Evolutionary conservation across 1,284 basidiomycete genomes (phyloP).

Genomic region (Tylopilus sp.): DNA sequence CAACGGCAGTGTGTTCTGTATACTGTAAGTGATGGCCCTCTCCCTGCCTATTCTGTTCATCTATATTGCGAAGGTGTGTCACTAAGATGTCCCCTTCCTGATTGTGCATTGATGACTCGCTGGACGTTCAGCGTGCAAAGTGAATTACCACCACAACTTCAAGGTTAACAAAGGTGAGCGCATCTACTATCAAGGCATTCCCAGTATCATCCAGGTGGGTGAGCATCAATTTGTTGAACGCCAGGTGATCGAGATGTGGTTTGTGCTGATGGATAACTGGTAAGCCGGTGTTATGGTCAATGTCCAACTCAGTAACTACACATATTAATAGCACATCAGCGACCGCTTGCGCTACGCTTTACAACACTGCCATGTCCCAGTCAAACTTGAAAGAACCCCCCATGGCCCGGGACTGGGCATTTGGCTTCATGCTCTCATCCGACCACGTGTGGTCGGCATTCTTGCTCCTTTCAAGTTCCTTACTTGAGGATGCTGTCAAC

Average conservation of each 20-base stretch:
- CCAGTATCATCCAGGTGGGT: conserved; percentile 4
- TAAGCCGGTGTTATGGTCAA: not conserved
- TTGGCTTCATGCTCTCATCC: not conserved
- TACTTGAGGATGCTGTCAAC: conserved; percentile 8
- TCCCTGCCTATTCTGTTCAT: conserved; percentile 4
- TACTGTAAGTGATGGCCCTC: no score
- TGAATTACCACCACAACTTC: conserved; percentile 19
- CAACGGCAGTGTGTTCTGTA: no score
- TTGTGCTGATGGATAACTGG: conserved; percentile 16
- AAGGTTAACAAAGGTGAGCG: conserved; percentile 12
- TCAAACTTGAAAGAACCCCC: not conserved
- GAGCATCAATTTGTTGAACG: conserved; percentile 20
- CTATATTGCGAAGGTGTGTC: conserved; percentile 11
- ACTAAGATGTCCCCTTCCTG: not conserved
- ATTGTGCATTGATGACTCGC: not conserved
- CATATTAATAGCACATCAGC: conserved; percentile 6
- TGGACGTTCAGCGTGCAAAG: conserved; percentile 12
- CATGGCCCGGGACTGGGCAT: not conserved
- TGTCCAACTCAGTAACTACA: not conserved
- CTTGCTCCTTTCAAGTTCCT: not conserved
- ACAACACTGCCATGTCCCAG: not conserved
- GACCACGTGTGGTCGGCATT: conserved; percentile 19
- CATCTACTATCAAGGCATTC: conserved; percentile 19
- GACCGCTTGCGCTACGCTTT: not conserved
- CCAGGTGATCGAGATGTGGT: conserved; percentile 11